Evolutionary conservation across 139 green algal species (phyloP).

Genomic region (Eudorina sp.): DNA sequence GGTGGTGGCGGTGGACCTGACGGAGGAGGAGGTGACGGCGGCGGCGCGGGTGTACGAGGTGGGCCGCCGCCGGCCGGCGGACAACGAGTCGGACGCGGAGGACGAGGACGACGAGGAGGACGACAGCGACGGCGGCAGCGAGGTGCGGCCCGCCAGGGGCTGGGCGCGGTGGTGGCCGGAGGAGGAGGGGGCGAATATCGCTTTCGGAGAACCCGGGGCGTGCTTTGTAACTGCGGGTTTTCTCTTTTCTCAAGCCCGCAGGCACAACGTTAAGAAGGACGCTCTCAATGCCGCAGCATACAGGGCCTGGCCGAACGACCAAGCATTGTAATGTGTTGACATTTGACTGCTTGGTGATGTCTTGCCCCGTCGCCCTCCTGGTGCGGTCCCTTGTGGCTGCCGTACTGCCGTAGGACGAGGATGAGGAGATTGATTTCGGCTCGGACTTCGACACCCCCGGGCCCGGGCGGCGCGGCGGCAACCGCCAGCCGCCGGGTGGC

Average conservation of each 20-base stretch:
- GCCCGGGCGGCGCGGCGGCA: neutral
- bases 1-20: conserved; percentile 72
- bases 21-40: conserved; percentile 51
- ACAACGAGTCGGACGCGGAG: conserved; percentile 54
- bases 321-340: no score
- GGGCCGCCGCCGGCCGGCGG: conserved; percentile 45
- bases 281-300: no score
- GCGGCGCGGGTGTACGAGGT: conserved; percentile 73
- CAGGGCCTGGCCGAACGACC: no score
- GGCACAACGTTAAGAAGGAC: no score
- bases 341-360: no score
- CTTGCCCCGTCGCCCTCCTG: no score
- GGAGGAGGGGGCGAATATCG: neutral
- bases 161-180: neutral
- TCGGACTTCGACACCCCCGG: conserved; percentile 12
- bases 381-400: no score
- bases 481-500: conserved; percentile 1
- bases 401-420: neutral
- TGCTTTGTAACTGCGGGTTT: no score
- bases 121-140: conserved; percentile 47
- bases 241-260: no score
- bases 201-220: no score
- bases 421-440: conserved; percentile 21
- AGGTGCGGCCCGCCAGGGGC: conserved; percentile 2
- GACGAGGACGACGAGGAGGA: conserved; percentile 60